phyloP scores from a whole-genome alignment of 495 filamentous ascomycete species.

The Aspergillus coremiiformis region DNA sequence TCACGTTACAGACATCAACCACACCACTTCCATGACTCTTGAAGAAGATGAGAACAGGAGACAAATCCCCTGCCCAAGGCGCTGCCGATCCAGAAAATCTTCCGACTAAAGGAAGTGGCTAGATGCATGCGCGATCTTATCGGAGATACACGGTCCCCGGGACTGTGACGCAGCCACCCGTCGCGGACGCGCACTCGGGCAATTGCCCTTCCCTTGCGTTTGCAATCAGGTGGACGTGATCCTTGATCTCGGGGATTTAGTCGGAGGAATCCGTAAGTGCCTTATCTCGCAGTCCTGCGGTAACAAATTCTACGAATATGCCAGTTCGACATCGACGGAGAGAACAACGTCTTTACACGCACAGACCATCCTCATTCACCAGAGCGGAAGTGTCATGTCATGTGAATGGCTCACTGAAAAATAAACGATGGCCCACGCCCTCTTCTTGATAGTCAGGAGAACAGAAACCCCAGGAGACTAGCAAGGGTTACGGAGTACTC shows the following conservation, averaged over 20 bases:
- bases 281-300: constrained; percentile 4
- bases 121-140: constrained; percentile 11
- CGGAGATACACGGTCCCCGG: background rate
- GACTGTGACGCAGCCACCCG: background rate
- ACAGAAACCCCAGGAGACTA: background rate
- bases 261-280: background rate
- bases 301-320: constrained; percentile 8
- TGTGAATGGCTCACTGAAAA: background rate
- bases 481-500: background rate
- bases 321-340: background rate
- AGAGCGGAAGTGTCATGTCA: background rate
- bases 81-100: constrained; percentile 1
- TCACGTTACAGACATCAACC: background rate
- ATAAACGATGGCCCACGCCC: background rate
- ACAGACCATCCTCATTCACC: background rate
- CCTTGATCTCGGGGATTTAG: background rate
- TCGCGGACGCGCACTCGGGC: background rate
- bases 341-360: too few species aligned
- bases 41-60: background rate
- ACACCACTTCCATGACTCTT: background rate
- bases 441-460: background rate
- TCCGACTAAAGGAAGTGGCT: background rate
- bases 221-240: background rate
- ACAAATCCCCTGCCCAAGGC: background rate
- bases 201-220: background rate